Conservation (phyloP, 331 rosid species). For the Phaseolus coccineus region DNA sequence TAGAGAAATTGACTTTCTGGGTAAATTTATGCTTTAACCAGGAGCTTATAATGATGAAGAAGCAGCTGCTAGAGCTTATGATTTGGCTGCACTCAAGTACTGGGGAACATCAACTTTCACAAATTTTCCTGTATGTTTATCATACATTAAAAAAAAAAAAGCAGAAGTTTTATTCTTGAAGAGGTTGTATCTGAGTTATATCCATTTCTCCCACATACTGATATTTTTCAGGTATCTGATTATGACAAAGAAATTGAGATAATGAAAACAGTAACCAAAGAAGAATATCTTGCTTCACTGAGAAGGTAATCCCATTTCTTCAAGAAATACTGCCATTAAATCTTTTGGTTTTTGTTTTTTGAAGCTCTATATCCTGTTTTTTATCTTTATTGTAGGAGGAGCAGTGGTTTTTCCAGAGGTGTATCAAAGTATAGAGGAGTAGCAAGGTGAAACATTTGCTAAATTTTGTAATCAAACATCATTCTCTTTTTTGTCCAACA, state of each 20-base stretch:
- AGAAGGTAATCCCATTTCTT: conserved; percentile 62
- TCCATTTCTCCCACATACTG: neutral
- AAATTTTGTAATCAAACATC: neutral
- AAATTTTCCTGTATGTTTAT: conserved; percentile 63
- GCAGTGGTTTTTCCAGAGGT: conserved; percentile 89
- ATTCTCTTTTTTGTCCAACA: conserved; percentile 12
- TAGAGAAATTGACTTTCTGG: conserved; percentile 33
- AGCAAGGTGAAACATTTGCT: conserved; percentile 60
- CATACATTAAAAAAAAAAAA: neutral
- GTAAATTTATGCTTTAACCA: conserved; percentile 34
- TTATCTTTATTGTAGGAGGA: conserved; percentile 57
- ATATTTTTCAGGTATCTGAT: conserved; percentile 55
- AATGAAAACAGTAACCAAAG: conserved; percentile 65
- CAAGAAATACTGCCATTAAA: neutral
- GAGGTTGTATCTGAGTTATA: neutral
- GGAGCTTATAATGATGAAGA: conserved; percentile 87
- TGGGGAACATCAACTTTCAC: conserved; percentile 79
- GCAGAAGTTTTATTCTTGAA: neutral
- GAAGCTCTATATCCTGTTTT: conserved; percentile 5
- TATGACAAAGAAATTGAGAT: conserved; percentile 70
- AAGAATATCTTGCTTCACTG: conserved; percentile 76
- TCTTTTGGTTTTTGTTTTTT: neutral
- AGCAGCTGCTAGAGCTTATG: conserved; percentile 83
- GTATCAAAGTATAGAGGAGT: conserved; percentile 87
- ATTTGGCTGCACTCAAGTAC: conserved; percentile 78